These are phyloP conservation scores for Exophiala bonariae DNA, from an alignment of 2,329 filamentous ascomycete species.

Conservation along the genomic window DNA sequence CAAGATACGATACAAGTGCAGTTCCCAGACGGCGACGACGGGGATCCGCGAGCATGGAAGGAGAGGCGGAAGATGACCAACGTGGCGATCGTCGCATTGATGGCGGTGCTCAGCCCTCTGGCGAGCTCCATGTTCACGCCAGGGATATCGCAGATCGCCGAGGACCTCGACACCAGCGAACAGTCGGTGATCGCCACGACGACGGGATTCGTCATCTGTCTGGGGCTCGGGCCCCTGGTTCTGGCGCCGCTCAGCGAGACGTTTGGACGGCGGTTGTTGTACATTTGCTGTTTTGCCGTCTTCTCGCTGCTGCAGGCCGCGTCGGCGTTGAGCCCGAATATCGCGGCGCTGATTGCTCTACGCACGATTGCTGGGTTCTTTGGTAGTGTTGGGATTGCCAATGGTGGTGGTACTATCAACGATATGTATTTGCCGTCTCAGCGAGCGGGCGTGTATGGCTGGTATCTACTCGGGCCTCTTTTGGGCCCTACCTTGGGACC, in stretches of 20 bases:
- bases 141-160: conserved; percentile 51
- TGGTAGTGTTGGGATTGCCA: conserved; percentile 36
- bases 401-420: conserved; percentile 25
- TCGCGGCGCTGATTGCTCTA: conserved; percentile 44
- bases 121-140: conserved; percentile 53
- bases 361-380: conserved; percentile 51
- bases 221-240: conserved; percentile 64
- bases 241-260: conserved; percentile 75
- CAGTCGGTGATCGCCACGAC: conserved; percentile 50
- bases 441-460: conserved; percentile 24
- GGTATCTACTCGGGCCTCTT: conserved; percentile 24
- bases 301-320: conserved; percentile 58
- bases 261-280: conserved; percentile 67
- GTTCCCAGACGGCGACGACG: conserved; percentile 40
- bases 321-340: conserved; percentile 48
- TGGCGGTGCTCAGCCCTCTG: conserved; percentile 38
- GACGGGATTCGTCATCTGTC: conserved; percentile 52
- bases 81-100: conserved; percentile 50
- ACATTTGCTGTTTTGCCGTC: conserved; percentile 64
- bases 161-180: conserved; percentile 42
- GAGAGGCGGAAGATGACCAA: conserved; percentile 48
- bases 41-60: conserved; percentile 50
- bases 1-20: neutral
- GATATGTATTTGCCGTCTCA: conserved; percentile 27
- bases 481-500: conserved; percentile 24